phyloP scores from a whole-genome alignment of 2,329 filamentous ascomycete genomes.

The Tympanopsis confertula region DNA sequence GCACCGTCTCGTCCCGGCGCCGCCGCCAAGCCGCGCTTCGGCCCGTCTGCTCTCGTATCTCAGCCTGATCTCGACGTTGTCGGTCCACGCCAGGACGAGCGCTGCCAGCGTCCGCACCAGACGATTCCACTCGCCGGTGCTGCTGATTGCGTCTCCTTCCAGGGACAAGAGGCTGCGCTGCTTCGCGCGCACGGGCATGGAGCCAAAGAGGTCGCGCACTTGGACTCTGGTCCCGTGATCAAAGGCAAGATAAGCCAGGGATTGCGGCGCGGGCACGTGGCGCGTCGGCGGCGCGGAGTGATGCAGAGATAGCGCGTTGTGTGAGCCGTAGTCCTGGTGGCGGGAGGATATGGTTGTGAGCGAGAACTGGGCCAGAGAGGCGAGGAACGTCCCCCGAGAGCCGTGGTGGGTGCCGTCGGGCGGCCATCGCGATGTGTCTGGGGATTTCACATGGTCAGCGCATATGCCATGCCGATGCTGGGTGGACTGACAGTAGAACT shows the following conservation, averaged over 20 bases:
- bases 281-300: slow-evolving; percentile 55
- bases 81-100: slow-evolving; percentile 60
- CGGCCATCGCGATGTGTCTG: slow-evolving; percentile 70
- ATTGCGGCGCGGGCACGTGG: slow-evolving; percentile 44
- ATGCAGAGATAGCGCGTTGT: slow-evolving; percentile 59
- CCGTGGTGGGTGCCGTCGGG: slow-evolving; percentile 42
- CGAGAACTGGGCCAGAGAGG: slow-evolving; percentile 65
- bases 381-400: slow-evolving; percentile 61
- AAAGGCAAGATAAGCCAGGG: slow-evolving; percentile 41
- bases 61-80: slow-evolving; percentile 41
- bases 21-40: slow-evolving; percentile 9
- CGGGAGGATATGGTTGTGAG: slow-evolving; percentile 67
- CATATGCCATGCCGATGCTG: slow-evolving; percentile 2
- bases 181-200: slow-evolving; percentile 82
- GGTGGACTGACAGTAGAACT: slow-evolving; percentile 52
- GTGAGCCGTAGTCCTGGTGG: slow-evolving; percentile 44
- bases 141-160: slow-evolving; percentile 32
- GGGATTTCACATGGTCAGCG: slow-evolving; percentile 5
- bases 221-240: slow-evolving; percentile 64
- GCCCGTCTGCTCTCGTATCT: slow-evolving; percentile 26
- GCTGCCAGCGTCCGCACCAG: slow-evolving; percentile 47
- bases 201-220: slow-evolving; percentile 75
- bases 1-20: slow-evolving; percentile 5
- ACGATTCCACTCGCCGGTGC: slow-evolving; percentile 53
- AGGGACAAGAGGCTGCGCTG: slow-evolving; percentile 43